Conservation (phyloP, 495 filamentous ascomycete species). For the Cercophora sp. region DNA sequence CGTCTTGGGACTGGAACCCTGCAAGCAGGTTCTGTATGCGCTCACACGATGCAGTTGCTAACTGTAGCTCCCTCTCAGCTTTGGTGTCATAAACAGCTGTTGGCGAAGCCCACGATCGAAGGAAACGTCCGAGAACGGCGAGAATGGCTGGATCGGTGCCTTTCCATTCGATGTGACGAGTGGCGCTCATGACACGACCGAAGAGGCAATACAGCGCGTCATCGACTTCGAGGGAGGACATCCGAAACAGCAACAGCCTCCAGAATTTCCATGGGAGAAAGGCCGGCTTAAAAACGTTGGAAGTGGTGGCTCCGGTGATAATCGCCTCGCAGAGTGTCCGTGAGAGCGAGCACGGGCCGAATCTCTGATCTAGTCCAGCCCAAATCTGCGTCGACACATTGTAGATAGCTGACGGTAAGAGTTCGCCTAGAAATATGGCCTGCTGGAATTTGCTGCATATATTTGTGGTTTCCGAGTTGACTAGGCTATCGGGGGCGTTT, state of each 20-base stretch:
- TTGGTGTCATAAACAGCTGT: neutral
- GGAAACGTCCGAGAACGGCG: conserved; percentile 14
- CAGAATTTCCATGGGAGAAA: conserved; percentile 15
- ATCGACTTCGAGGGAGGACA: conserved; percentile 13
- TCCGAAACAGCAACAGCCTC: conserved; percentile 14
- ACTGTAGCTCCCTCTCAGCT: conserved; percentile 5
- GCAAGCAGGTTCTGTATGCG: neutral
- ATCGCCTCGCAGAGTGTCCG: conserved; percentile 13
- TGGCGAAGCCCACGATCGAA: conserved; percentile 8
- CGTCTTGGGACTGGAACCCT: neutral
- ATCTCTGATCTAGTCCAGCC: conserved; percentile 12
- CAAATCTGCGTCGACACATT: conserved; percentile 10
- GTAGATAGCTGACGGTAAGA: neutral
- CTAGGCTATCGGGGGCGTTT: neutral
- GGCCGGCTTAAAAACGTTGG: conserved; percentile 13
- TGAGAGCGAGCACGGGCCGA: neutral
- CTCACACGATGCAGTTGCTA: neutral
- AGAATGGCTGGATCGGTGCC: conserved; percentile 9
- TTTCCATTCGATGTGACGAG: neutral
- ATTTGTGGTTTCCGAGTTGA: conserved; percentile 2
- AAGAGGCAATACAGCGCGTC: conserved; percentile 19
- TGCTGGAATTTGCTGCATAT: conserved; percentile 17
- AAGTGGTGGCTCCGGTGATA: conserved; percentile 14
- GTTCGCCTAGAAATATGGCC: conserved; percentile 12
- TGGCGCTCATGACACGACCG: conserved; percentile 7